Evolutionary conservation across 2,329 filamentous ascomycete species (phyloP).

Genomic region (Verticillium isaacii): DNA sequence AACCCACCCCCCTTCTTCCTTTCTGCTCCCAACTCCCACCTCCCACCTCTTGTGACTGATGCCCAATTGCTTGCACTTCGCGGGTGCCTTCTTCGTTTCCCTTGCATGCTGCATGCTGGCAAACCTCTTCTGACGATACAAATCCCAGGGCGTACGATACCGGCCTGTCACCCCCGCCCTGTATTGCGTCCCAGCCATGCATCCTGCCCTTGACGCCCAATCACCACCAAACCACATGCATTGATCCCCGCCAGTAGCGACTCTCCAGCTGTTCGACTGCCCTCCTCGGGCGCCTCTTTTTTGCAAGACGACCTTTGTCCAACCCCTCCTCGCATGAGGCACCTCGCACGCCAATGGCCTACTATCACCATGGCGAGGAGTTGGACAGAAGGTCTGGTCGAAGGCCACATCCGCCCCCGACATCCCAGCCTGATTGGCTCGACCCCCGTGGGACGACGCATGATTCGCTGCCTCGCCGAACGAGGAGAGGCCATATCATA

Average conservation of each 20-base stretch:
- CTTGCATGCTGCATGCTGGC: neutral
- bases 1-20: neutral
- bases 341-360: conserved; percentile 12
- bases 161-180: conserved; percentile 8
- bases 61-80: conserved; percentile 8
- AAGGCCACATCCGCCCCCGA: conserved; percentile 15
- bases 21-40: neutral
- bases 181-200: conserved; percentile 8
- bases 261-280: conserved; percentile 11
- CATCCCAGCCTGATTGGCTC: conserved; percentile 25
- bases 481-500: conserved; percentile 17
- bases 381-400: conserved; percentile 11
- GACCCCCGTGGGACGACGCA: conserved; percentile 15
- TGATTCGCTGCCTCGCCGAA: conserved; percentile 30
- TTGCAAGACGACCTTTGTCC: neutral
- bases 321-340: conserved; percentile 9
- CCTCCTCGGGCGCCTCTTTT: conserved; percentile 1
- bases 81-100: neutral
- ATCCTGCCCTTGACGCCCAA: conserved; percentile 10
- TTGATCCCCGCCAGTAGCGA: conserved; percentile 9
- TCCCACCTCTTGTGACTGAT: conserved; percentile 4
- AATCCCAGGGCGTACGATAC: conserved; percentile 11
- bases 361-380: conserved; percentile 12
- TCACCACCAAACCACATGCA: conserved; percentile 9
- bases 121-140: conserved; percentile 1